Evolutionary conservation across 2,329 filamentous ascomycete genomes (phyloP), one percentile per base, ranked within the genome.

Genomic region (Periconia sp.): DNA sequence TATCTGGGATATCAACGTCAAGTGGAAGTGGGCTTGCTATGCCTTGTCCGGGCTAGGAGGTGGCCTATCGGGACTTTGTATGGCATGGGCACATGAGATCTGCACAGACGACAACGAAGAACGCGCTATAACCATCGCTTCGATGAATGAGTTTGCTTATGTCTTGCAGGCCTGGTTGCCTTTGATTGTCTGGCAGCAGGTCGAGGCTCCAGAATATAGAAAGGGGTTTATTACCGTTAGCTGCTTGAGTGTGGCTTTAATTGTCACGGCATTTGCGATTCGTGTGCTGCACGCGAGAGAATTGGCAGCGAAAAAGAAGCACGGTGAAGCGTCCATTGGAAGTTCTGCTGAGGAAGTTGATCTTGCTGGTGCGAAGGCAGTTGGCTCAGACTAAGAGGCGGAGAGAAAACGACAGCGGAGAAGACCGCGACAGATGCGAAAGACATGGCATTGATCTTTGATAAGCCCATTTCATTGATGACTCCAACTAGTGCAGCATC

Each of bases 81-180:
- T 79, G 66, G 77, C 78, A 61, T 81, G 78, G 78, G 73, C 76
- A 0, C 76, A 81, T 39, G 79, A 82, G 48, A 79, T 81, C 15
- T 82, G 78, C 45, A 70, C 75, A 3, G 68, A 68, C 3, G 76
- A 85, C 33, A 81, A 84, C 40, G 84, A 88, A 63, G 85, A 88
- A 67, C 73, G 84, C 8, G 84, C 85, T 0, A 70, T 89, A 4
- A 83, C 88, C 0, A 78, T 85, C 1, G 85, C 76, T 0, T 70
- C 75, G 12, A 88, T 88, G 82, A 88, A 88, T 46, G 79, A 85
- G 59, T 78, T 88, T 71, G 84, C 84, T 0, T 87, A 87, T 46
- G 83, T 87, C 1, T 67, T 89, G 30, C 84, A 88, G 57, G 82
- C 84, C 0, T 88, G 85, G 85, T 62, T 89, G 29, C 86, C 86